Base-by-base conservation (phyloP, 768 basidiomycete species). In the Lactarius quietus region DNA sequence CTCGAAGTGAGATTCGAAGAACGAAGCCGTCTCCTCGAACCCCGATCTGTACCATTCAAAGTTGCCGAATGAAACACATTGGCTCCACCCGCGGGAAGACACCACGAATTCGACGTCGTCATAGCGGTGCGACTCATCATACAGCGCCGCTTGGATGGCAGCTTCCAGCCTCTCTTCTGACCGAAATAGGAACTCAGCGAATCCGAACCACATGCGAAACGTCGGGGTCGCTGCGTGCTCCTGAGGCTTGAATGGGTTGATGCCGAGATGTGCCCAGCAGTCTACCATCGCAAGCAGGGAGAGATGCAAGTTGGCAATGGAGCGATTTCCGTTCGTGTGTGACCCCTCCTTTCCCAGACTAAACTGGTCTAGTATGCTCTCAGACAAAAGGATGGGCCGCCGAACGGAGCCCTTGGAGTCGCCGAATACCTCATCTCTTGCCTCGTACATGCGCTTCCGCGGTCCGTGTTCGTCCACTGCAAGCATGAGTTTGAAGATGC, bases 211-310 rank as follows among this genome's bases (percentile, higher is more conserved):
- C 67, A 99, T 82, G 59, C 95, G 85, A 78, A 99, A 99, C 39
- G 98, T 84, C 0, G 96, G 96, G 2, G 95, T 99, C 9, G 95
- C 96, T 0, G 96, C 96, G 53, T 98, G 86, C 9, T 89, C 84
- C 67, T 98, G 86, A 78, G 98, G 95, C 38, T 85, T 86, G 74
- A 92, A 96, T 0, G 97, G 97, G 61, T 91, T 85, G 73, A 97
- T 95, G 0, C 81, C 78, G 58, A 98, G 85, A 57, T 84, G 83
- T 9, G 92, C 89, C 97, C 97, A 99, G 71, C 92, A 95, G 76
- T 99, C 97, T 23, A 98, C 97, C 95, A 99, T 98, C 18, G 95
- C 95, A 56, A 98, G 85, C 9, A 99, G 82, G 10, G 93, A 88
- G 62, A 98, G 85, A 74, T 99, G 96, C 1, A 93, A 95, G 74